A percentile compares a stretch with the other conserved stretches of the same genome.
These are phyloP conservation scores for Furcasterigmium sp. DNA, from an alignment of 2,329 filamentous ascomycete genomes.

Conservation along the genomic window DNA sequence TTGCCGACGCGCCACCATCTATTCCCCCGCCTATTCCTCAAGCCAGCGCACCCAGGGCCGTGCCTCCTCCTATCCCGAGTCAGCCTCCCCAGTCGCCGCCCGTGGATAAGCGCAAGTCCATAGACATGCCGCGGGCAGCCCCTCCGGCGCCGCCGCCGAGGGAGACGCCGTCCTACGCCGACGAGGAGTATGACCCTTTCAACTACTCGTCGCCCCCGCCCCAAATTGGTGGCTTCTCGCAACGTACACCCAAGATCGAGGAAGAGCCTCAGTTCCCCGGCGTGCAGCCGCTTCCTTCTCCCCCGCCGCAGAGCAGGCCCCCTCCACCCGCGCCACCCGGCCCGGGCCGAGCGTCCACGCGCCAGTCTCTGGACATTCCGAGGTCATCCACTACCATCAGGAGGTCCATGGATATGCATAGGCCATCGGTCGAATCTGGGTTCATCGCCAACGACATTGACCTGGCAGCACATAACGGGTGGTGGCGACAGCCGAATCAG, in stretches of 20 bases:
- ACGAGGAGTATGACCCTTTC: slow-evolving; percentile 67
- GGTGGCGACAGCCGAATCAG: slow-evolving; percentile 81
- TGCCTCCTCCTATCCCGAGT: slow-evolving; percentile 42
- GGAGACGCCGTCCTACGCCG: slow-evolving; percentile 26
- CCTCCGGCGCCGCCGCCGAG: slow-evolving; percentile 60
- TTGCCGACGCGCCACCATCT: slow-evolving; percentile 36
- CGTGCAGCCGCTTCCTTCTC: slow-evolving; percentile 34
- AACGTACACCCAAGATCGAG: slow-evolving; percentile 34
- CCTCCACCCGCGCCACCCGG: slow-evolving; percentile 8
- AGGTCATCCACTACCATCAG: slow-evolving; percentile 40
- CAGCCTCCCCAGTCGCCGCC: slow-evolving; percentile 51
- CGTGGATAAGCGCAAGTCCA: slow-evolving; percentile 53
- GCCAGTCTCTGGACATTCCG: slow-evolving; percentile 61
- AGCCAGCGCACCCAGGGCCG: slow-evolving; percentile 53
- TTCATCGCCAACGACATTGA: slow-evolving; percentile 88
- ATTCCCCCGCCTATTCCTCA: slow-evolving; percentile 53
- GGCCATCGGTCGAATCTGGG: slow-evolving; percentile 71
- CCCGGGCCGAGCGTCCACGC: slow-evolving; percentile 26
- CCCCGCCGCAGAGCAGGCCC: slow-evolving; percentile 18
- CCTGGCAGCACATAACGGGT: slow-evolving; percentile 65
- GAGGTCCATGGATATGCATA: slow-evolving; percentile 68
- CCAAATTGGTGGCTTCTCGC: slow-evolving; percentile 15
- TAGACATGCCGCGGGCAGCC: slow-evolving; percentile 65
- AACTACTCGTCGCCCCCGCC: slow-evolving; percentile 39
- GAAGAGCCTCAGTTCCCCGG: slow-evolving; percentile 39